Base-by-base conservation (phyloP, 78 protist genomes). In the Fonticula alba region DNA sequence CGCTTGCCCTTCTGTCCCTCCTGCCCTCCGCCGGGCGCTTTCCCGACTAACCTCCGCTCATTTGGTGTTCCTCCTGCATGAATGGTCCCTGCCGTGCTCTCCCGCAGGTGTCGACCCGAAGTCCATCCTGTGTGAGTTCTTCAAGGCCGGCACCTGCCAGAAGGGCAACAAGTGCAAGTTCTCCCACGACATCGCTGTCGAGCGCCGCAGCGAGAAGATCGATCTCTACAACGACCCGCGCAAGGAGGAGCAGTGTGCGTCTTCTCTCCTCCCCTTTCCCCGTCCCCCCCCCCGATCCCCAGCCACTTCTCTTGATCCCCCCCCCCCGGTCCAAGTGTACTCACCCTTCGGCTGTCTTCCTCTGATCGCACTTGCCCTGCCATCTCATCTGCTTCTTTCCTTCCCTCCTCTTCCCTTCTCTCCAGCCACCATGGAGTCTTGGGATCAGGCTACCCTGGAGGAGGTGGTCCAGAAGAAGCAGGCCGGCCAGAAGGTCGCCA, bases 61-160 rank as follows among this genome's bases (percentile, higher is more conserved):
- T n/a, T n/a, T n/a, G n/a, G n/a, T n/a, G n/a, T n/a, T n/a, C n/a
- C n/a, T n/a, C n/a, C n/a, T n/a, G n/a, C n/a, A n/a, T n/a, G n/a
- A n/a, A n/a, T n/a, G n/a, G n/a, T n/a, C n/a, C n/a, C n/a, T n/a
- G n/a, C n/a, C n/a, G n/a, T n/a, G n/a, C 43, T 7, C 43, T 5
- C 72, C 75, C 50, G 27, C 76, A 11, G 80, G 82, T 31, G 84
- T 71, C 54, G 90, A 84, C 56, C 90, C 90, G 56, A 84, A 84
- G 62, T 59, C 75, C 2, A 43, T 84, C 32, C 65, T 84, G 61
- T 84, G 90, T 43, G 82, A 75, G 62, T 76, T 70, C 78, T 80
- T 73, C 57, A 84, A 77, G 72, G 66, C 46, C 17, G 83, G 83
- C 49, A 36, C 66, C 37, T 84, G 90, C 63, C 15, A 29, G 31